phyloP scores from a whole-genome alignment of 2,329 filamentous ascomycete species.

The Blastomyces parvus region DNA sequence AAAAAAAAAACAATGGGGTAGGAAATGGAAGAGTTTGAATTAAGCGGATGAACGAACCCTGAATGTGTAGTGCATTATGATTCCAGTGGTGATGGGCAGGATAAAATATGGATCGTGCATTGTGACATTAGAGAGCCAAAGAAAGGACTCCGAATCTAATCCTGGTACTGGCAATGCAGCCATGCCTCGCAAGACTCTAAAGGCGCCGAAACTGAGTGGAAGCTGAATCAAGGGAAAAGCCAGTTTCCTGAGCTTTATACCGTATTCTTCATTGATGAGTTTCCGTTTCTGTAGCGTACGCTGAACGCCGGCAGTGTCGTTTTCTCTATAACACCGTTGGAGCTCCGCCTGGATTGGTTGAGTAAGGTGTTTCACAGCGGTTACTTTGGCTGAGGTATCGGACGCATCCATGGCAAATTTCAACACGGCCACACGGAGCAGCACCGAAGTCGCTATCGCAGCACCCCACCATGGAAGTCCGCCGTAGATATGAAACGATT shows the following conservation, averaged over 20 bases:
- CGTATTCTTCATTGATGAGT: slow-evolving; percentile 45
- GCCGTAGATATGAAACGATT: slow-evolving; percentile 67
- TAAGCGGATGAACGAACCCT: slow-evolving; percentile 39
- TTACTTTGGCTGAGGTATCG: slow-evolving; percentile 54
- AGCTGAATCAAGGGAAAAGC: slow-evolving; percentile 53
- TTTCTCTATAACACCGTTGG: slow-evolving; percentile 32
- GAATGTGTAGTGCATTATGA: slow-evolving; percentile 49
- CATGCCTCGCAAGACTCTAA: slow-evolving; percentile 68
- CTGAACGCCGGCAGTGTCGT: slow-evolving; percentile 43
- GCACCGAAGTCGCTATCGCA: slow-evolving; percentile 55
- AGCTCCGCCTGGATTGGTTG: slow-evolving; percentile 51
- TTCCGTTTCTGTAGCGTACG: slow-evolving; percentile 41
- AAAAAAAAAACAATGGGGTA: not conserved
- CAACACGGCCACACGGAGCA: slow-evolving; percentile 57
- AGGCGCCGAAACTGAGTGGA: slow-evolving; percentile 70
- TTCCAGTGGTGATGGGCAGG: slow-evolving; percentile 55
- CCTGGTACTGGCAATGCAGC: slow-evolving; percentile 68
- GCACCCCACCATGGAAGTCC: slow-evolving; percentile 76
- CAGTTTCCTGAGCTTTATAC: slow-evolving; percentile 44
- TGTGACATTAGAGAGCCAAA: slow-evolving; percentile 75
- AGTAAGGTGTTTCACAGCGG: slow-evolving; percentile 49
- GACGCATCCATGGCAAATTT: slow-evolving; percentile 55
- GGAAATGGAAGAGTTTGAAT: not conserved
- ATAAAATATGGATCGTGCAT: slow-evolving; percentile 66
- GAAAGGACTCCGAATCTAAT: slow-evolving; percentile 57